phyloP scores from a whole-genome alignment of 2,329 filamentous ascomycete species.

The Paramyrothecium sp. region DNA sequence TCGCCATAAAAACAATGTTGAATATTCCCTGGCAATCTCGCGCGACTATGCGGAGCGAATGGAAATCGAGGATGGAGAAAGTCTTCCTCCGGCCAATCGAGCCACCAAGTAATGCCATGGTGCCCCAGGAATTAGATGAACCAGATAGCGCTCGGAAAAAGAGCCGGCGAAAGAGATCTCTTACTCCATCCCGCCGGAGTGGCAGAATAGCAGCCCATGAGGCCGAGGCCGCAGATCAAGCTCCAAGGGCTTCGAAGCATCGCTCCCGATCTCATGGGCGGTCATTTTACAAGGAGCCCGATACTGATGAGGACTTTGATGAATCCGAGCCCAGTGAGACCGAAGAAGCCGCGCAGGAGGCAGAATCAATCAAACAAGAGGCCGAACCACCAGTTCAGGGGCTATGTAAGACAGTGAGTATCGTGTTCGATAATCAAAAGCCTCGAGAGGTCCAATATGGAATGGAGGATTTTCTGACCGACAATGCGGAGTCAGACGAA shows the following conservation, averaged over 20 bases:
- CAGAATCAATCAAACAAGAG: not conserved
- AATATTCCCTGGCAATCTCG: constrained; percentile 80
- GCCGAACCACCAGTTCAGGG: constrained; percentile 54
- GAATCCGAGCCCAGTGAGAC: constrained; percentile 28
- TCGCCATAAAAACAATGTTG: constrained; percentile 76
- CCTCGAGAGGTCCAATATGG: constrained; percentile 65
- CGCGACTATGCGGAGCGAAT: constrained; percentile 73
- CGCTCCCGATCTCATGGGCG: constrained; percentile 12
- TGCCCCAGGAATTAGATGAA: constrained; percentile 2
- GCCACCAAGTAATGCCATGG: constrained; percentile 31
- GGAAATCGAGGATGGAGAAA: constrained; percentile 67
- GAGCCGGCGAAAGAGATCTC: constrained; percentile 12
- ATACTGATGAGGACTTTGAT: constrained; percentile 39
- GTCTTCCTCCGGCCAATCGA: constrained; percentile 58
- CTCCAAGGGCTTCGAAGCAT: constrained; percentile 13
- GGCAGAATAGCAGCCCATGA: constrained; percentile 29
- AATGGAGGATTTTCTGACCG: constrained; percentile 69
- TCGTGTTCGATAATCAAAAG: constrained; percentile 75
- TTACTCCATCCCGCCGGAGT: constrained; percentile 33
- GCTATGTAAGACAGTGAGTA: constrained; percentile 67
- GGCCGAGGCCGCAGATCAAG: constrained; percentile 19
- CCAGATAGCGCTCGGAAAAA: constrained; percentile 10
- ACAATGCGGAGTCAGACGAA: constrained; percentile 53
- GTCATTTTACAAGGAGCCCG: constrained; percentile 42
- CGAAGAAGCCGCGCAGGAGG: constrained; percentile 9